Percentiles rank a stretch among this genome's conserved stretches.
Evolutionary conservation across 441 rosid species (phyloP).

Genomic region (Gossypium lobatum): DNA sequence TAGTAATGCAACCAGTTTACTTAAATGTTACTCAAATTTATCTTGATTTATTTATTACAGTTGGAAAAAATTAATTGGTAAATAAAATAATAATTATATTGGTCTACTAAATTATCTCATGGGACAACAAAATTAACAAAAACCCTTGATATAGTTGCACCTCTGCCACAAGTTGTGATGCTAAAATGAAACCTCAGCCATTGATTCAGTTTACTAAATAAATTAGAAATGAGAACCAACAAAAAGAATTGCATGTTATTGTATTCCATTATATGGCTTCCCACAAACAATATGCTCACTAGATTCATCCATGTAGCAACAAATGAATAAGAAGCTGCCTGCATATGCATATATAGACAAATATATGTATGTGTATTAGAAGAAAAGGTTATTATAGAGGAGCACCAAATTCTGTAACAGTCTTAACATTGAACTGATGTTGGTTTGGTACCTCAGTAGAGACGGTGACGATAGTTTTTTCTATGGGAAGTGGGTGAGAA

Average conservation of each 20-base stretch:
- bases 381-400: neutral
- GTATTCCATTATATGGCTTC: neutral
- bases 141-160: too few species aligned
- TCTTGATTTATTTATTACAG: too few species aligned
- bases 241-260: neutral
- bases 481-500: conserved; percentile 32
- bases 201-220: neutral
- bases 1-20: too few species aligned
- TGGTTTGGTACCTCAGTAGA: conserved; percentile 37
- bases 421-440: conserved; percentile 25
- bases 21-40: too few species aligned
- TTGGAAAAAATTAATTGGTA: too few species aligned
- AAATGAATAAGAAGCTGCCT: neutral
- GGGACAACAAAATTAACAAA: too few species aligned
- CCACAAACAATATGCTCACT: neutral
- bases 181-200: neutral
- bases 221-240: neutral
- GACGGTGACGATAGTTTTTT: conserved; percentile 39
- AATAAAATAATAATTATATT: too few species aligned
- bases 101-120: too few species aligned
- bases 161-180: too few species aligned
- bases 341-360: neutral
- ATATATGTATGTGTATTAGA: neutral
- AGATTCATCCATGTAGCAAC: neutral
- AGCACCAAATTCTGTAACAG: conserved; percentile 1